These are phyloP conservation scores for Pezicula neosporulosa DNA, from an alignment of 2,329 filamentous ascomycete genomes.

Conservation along the genomic window DNA sequence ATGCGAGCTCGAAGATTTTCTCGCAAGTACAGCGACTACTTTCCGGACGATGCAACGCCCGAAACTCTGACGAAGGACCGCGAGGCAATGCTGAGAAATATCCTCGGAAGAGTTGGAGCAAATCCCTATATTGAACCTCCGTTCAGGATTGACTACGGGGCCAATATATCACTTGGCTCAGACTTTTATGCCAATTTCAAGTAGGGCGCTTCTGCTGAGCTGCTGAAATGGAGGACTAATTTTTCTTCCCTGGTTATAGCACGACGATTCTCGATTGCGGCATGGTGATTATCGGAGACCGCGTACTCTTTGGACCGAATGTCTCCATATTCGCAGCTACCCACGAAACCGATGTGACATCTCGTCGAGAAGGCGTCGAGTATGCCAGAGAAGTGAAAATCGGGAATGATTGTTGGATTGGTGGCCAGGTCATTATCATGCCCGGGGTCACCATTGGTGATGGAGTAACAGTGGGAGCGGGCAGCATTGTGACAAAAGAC, in stretches of 20 bases:
- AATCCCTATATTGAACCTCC: conserved; percentile 58
- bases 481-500: conserved; percentile 45
- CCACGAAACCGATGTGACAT: conserved; percentile 62
- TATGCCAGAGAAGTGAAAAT: conserved; percentile 42
- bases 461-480: conserved; percentile 46
- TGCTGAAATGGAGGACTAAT: conserved; percentile 9
- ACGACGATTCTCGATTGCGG: conserved; percentile 63
- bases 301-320: conserved; percentile 56
- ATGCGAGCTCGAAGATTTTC: not conserved
- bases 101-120: conserved; percentile 47
- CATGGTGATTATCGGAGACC: conserved; percentile 41
- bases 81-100: conserved; percentile 41
- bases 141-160: conserved; percentile 60
- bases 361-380: conserved; percentile 42
- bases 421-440: conserved; percentile 44
- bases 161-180: conserved; percentile 57
- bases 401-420: conserved; percentile 52
- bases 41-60: conserved; percentile 34
- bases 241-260: not conserved
- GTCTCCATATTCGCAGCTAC: conserved; percentile 68
- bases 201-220: conserved; percentile 12
- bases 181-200: conserved; percentile 62
- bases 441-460: conserved; percentile 48
- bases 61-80: conserved; percentile 35
- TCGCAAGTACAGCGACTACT: not conserved